Evolutionary conservation across 495 filamentous ascomycete species (phyloP), one percentile per base, ranked within the genome.

Genomic region (Podospora bellae-mahoneyi): DNA sequence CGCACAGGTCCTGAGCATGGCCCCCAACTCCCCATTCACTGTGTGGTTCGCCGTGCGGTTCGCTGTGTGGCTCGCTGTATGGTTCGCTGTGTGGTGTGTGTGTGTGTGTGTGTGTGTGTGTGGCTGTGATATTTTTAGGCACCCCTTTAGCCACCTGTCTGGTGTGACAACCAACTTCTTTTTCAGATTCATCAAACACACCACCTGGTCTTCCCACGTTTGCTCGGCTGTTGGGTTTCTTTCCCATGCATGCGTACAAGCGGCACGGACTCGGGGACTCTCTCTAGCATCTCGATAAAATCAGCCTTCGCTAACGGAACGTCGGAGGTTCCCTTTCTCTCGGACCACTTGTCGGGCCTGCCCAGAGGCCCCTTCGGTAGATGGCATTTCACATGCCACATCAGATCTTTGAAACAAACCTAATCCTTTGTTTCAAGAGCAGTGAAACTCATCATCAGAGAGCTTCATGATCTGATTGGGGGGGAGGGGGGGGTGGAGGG

Each of bases 121-220:
- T 48, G 39, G 39, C 39, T 48, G 39, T 48, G 39, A 48, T 48
- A 48, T 48, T 48, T 48, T 48, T 48, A 48, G 39, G 39, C 39
- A 48, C 7, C 13, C 39, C 13, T 13, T 6, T 10, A 39, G 6
- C 34, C 34, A 10, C 34, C 34, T 39, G 39, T 48, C 3, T 48
- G 39, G 39, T 48, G 39, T 48, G 39, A 48, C 39, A 48, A 0
- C 39, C 39, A 48, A 48, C 39, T 48, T 48, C 39, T 48, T 48
- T 16, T 48, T 16, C 39, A 48, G 39, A 55, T 53, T 23, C 23
- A 39, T 48, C 54, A 48, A 16, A 60, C 60, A 60, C 60, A 66
- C 68, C 34, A 65, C 32, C 9, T 13, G 9, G 9, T 48, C 15
- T 48, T 16, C 39, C 39, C 9, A 48, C 9, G 39, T 48, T 48